Evolutionary conservation across 129 eudicot species (phyloP).

Genomic region (Artemisia argyi): DNA sequence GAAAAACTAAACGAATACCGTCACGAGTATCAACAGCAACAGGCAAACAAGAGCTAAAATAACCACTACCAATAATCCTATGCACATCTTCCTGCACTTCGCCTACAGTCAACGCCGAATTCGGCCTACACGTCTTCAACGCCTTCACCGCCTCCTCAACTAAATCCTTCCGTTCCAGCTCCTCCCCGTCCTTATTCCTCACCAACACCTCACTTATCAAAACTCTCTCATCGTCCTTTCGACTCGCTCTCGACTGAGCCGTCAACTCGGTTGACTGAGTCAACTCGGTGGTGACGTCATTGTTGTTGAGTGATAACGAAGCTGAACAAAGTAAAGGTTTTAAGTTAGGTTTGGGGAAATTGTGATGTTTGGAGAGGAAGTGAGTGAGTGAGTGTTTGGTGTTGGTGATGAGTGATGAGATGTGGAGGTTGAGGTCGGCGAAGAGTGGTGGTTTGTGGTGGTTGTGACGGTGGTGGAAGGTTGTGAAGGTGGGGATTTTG

Average conservation of each 20-base stretch:
- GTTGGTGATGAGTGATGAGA: constrained; percentile 31
- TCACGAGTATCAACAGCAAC: constrained; percentile 96
- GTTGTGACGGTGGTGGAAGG: constrained; percentile 23
- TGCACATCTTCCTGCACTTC: constrained; percentile 98
- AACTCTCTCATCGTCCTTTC: constrained; percentile 79
- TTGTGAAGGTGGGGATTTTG: constrained; percentile 47
- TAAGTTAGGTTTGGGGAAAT: not conserved
- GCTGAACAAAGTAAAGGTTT: constrained; percentile 47
- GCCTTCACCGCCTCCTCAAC: constrained; percentile 80
- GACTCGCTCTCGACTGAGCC: constrained; percentile 31
- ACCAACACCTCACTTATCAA: constrained; percentile 89
- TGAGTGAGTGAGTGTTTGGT: constrained; percentile 41
- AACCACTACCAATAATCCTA: constrained; percentile 86
- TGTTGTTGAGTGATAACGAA: constrained; percentile 46
- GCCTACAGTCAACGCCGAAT: constrained; percentile 76
- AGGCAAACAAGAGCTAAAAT: constrained; percentile 82
- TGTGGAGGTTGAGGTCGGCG: constrained; percentile 35
- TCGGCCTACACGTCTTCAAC: constrained; percentile 77
- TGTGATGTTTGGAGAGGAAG: constrained; percentile 34
- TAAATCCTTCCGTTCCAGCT: constrained; percentile 90
- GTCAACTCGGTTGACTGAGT: not conserved
- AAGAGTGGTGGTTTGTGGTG: constrained; percentile 30
- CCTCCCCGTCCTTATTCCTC: constrained; percentile 93
- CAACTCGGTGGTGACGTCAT: constrained; percentile 38
- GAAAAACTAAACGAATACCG: constrained; percentile 87